A percentile compares a stretch with the other conserved stretches of the same genome.
Evolutionary conservation across 495 filamentous ascomycete genomes (phyloP).

Genomic region (Xylaria venustula): DNA sequence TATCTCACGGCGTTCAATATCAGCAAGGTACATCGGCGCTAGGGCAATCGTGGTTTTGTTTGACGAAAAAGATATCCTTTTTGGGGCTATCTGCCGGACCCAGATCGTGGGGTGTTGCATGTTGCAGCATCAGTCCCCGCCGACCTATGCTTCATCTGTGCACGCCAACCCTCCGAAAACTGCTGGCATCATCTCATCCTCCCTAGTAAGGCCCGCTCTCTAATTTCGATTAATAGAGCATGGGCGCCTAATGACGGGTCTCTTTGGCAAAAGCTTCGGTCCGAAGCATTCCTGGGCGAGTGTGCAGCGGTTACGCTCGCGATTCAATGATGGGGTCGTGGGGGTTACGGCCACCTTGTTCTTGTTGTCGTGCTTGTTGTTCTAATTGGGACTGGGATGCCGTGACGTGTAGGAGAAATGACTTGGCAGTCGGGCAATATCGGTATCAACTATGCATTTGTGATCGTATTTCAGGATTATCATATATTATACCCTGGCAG

Average conservation of each 20-base stretch:
- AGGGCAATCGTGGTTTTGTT: background rate
- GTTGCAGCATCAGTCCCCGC: slow-evolving; percentile 1
- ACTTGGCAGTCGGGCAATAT: background rate
- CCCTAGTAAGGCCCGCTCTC: background rate
- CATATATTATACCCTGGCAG: background rate
- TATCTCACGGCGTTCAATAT: slow-evolving; percentile 8
- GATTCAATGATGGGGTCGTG: background rate
- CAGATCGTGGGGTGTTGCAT: slow-evolving; percentile 8
- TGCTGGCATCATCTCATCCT: background rate
- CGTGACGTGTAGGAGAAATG: background rate
- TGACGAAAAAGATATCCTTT: background rate
- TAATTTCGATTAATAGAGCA: background rate
- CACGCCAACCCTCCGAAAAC: background rate
- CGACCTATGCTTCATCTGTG: background rate
- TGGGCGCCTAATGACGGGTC: background rate
- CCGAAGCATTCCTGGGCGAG: slow-evolving; percentile 2
- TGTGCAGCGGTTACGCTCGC: background rate
- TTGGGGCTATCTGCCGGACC: background rate
- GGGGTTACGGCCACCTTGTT: background rate
- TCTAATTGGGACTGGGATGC: background rate
- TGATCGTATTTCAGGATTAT: background rate
- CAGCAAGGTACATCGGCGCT: slow-evolving; percentile 11
- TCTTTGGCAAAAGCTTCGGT: slow-evolving; percentile 5
- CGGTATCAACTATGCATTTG: background rate
- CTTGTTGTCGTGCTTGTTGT: too few relatives aligned